Percentiles rank a stretch among this genome's conserved stretches.
Evolutionary conservation across 2,329 filamentous ascomycete species (phyloP).

Genomic region (Fusarium coicis): DNA sequence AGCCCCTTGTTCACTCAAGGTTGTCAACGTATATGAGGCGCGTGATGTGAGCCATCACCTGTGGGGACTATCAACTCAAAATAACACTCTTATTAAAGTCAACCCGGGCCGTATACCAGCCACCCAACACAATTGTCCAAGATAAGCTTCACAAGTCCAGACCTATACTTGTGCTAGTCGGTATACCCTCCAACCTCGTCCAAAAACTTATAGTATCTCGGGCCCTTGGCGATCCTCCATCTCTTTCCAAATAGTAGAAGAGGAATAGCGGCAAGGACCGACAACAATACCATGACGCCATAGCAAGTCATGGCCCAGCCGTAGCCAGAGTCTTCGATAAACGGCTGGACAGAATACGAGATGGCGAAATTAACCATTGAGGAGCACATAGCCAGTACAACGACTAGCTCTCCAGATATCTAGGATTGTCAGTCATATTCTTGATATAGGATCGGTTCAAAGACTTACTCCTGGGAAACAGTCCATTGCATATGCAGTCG

Average conservation of each 20-base stretch:
- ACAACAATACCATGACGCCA: not conserved
- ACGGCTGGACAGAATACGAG: not conserved
- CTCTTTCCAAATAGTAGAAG: not conserved
- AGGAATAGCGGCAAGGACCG: not conserved
- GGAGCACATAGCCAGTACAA: not conserved
- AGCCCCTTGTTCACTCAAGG: too few species aligned
- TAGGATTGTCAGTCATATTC: accelerated
- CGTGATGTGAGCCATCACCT: too few species aligned
- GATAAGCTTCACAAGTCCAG: too few species aligned
- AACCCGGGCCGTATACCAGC: too few species aligned
- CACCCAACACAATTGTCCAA: too few species aligned
- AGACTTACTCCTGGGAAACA: not conserved
- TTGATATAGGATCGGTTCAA: accelerated
- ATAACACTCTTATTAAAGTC: too few species aligned
- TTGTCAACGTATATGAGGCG: too few species aligned
- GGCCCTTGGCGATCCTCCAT: not conserved
- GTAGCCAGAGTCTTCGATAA: not conserved
- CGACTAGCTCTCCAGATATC: not conserved
- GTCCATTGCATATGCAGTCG: not conserved
- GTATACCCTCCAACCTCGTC: not conserved
- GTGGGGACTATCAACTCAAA: too few species aligned
- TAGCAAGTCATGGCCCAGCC: not conserved
- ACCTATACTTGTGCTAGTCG: not conserved
- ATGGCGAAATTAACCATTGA: not conserved
- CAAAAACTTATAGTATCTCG: not conserved